Percentiles rank a stretch among this genome's conserved stretches.
Evolutionary conservation across 2,329 filamentous ascomycete species (phyloP).

Genomic region (Fusarium longipes): DNA sequence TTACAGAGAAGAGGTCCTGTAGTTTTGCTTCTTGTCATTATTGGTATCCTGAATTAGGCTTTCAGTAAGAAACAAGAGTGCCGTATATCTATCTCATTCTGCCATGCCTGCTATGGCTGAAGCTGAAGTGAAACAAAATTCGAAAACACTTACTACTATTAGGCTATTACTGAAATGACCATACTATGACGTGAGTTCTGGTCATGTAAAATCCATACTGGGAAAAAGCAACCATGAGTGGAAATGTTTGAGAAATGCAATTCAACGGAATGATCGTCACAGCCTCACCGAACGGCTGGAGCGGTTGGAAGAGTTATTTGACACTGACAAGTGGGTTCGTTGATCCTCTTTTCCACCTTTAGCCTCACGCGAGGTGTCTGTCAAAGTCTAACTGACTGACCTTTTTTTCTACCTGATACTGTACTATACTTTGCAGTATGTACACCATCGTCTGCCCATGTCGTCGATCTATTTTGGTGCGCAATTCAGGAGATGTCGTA

Average conservation of each 20-base stretch:
- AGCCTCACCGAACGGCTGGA: conserved; percentile 8
- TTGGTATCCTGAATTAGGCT: neutral
- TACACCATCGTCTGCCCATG: conserved; percentile 19
- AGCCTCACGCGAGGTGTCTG: conserved; percentile 22
- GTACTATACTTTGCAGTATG: neutral
- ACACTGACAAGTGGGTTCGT: neutral
- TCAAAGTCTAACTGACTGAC: neutral
- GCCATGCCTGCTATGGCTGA: neutral
- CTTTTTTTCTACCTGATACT: neutral
- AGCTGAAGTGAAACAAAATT: neutral
- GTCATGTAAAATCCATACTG: too few relatives aligned
- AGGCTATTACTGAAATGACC: neutral
- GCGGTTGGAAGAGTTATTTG: neutral
- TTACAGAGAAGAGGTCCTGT: neutral
- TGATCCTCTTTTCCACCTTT: neutral
- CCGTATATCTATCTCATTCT: neutral
- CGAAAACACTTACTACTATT: neutral
- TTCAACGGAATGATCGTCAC: neutral
- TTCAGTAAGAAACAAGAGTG: neutral
- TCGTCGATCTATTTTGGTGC: conserved; percentile 18
- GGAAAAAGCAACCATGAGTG: conserved; percentile 4
- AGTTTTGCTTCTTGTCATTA: neutral
- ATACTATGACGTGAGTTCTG: neutral
- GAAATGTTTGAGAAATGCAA: neutral
- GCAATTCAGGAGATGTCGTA: neutral